Evolutionary conservation across 768 basidiomycete species (phyloP).

Genomic region (Calvatia gigantea): DNA sequence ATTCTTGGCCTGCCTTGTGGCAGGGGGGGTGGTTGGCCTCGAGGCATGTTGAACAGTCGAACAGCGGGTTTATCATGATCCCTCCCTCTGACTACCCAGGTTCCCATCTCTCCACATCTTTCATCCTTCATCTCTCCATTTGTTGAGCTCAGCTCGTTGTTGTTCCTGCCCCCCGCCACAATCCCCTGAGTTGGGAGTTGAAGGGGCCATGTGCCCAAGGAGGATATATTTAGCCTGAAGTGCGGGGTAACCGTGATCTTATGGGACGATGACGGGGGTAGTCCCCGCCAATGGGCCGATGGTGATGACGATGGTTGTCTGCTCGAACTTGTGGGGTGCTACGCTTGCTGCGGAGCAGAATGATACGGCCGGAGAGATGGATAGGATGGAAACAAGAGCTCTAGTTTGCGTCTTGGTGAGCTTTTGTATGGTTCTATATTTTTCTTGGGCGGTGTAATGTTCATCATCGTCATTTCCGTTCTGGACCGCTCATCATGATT

Average conservation of each 20-base stretch:
- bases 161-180: not conserved
- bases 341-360: not conserved
- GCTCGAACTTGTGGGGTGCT: not conserved
- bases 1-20: not conserved
- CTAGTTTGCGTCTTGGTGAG: not conserved
- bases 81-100: not conserved
- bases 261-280: not conserved
- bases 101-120: not conserved
- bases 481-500: not conserved
- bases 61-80: not conserved
- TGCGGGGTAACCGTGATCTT: not conserved
- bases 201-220: not conserved
- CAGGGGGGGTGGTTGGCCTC: not conserved
- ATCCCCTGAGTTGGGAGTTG: not conserved
- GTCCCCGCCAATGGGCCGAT: not conserved
- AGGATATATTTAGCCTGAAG: not conserved
- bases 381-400: not conserved
- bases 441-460: not conserved
- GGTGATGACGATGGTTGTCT: no score
- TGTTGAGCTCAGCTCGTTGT: not conserved
- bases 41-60: slow-evolving; percentile 1
- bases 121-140: not conserved
- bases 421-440: not conserved
- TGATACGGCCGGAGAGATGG: not conserved
- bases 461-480: not conserved